Evolutionary conservation across 495 filamentous ascomycete species (phyloP).

Genomic region (Immersiella caudata): DNA sequence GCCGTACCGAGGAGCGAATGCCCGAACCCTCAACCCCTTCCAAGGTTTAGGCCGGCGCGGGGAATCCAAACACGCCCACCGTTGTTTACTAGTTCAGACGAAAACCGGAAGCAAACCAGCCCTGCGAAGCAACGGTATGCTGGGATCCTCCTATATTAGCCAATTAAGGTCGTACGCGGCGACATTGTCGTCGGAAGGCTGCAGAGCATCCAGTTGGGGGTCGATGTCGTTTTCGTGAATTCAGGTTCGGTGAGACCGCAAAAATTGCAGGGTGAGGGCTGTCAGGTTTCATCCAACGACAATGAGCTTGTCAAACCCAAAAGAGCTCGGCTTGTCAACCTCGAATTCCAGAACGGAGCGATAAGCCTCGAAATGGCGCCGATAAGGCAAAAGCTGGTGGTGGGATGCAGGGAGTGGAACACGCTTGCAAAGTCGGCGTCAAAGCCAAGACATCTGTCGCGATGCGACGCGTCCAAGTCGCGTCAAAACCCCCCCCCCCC

Average conservation of each 20-base stretch:
- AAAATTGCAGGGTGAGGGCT: neutral
- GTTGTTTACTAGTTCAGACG: constrained; percentile 3
- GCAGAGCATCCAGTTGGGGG: constrained; percentile 20
- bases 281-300: constrained; percentile 9
- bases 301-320: neutral
- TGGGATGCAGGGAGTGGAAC: constrained; percentile 16
- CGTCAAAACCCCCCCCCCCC: too few relatives aligned
- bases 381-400: constrained; percentile 23
- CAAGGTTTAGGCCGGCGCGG: neutral
- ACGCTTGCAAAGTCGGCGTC: constrained; percentile 10
- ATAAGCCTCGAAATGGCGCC: constrained; percentile 26
- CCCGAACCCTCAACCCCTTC: neutral
- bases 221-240: neutral
- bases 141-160: constrained; percentile 27
- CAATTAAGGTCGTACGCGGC: constrained; percentile 37
- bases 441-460: neutral
- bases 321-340: neutral
- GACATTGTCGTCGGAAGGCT: constrained; percentile 27
- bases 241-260: neutral
- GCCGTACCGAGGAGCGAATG: neutral
- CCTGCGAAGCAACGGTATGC: constrained; percentile 7
- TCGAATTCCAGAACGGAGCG: constrained; percentile 12
- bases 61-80: constrained; percentile 1
- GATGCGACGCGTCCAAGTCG: constrained; percentile 31
- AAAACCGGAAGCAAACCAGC: neutral